Evolutionary conservation across 306 rosid species (phyloP).

Genomic region (Erythrophleum fordii): DNA sequence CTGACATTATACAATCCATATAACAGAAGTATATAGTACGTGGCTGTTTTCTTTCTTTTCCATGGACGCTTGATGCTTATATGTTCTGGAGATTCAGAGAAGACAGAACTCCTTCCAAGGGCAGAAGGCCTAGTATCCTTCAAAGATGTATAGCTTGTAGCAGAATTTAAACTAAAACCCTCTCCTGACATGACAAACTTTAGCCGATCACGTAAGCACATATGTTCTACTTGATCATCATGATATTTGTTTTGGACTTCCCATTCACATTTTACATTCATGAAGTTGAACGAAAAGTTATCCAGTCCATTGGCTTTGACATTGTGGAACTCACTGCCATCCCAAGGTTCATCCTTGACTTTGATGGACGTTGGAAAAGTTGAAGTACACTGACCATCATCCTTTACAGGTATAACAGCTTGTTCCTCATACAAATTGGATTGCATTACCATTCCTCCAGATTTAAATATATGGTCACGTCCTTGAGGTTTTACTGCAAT

Average conservation of each 20-base stretch:
- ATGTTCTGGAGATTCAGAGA: conserved; percentile 52
- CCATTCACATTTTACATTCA: conserved; percentile 59
- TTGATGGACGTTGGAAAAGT: conserved; percentile 44
- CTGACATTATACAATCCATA: conserved; percentile 1
- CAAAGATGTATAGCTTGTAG: conserved; percentile 38
- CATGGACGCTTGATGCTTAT: conserved; percentile 44
- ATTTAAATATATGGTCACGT: conserved; percentile 36
- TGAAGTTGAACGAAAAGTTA: conserved; percentile 40
- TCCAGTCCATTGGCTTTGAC: conserved; percentile 36
- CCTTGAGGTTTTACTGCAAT: conserved; percentile 38
- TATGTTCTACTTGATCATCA: conserved; percentile 59
- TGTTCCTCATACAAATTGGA: conserved; percentile 49
- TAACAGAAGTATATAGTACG: conserved; percentile 51
- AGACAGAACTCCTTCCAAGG: conserved; percentile 31
- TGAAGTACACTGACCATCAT: conserved; percentile 44
- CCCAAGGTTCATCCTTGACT: conserved; percentile 75
- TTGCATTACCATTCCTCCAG: conserved; percentile 40
- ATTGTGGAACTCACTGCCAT: conserved; percentile 42
- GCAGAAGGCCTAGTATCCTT: conserved; percentile 47
- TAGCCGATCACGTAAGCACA: conserved; percentile 65
- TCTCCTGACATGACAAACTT: conserved; percentile 50
- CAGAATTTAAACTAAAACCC: conserved; percentile 39
- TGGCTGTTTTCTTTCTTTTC: conserved; percentile 81
- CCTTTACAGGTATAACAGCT: conserved; percentile 38
- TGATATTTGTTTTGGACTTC: conserved; percentile 36